Evolutionary conservation across 2,329 filamentous ascomycete species (phyloP).

Genomic region (Amylocarpus encephaloides): DNA sequence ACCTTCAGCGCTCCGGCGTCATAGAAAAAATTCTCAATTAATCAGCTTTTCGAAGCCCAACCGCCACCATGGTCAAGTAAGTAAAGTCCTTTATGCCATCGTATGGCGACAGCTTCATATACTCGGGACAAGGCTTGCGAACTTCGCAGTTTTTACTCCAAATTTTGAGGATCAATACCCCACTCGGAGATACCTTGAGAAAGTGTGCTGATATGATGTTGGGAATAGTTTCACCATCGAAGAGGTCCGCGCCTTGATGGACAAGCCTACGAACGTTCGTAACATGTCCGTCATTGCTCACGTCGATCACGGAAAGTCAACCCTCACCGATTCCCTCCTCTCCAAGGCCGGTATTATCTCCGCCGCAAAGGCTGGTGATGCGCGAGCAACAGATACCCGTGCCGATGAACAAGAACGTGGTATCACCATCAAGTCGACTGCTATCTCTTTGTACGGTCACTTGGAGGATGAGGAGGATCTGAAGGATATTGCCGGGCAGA

Average conservation of each 20-base stretch:
- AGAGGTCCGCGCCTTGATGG: constrained; percentile 75
- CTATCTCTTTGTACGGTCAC: constrained; percentile 93
- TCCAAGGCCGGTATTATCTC: constrained; percentile 99
- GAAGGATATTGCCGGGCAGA: constrained; percentile 87
- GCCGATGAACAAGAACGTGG: constrained; percentile 98
- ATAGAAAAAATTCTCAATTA: constrained; percentile 25
- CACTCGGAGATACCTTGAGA: constrained; percentile 15
- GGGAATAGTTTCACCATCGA: constrained; percentile 89
- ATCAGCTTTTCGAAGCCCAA: constrained; percentile 46
- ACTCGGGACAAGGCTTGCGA: no score
- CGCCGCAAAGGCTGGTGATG: constrained; percentile 91
- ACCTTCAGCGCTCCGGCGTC: constrained; percentile 22
- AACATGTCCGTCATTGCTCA: constrained; percentile 99
- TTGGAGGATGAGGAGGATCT: constrained; percentile 77
- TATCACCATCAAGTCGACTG: constrained; percentile 99
- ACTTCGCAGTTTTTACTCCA: background rate
- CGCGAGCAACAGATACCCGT: constrained; percentile 94
- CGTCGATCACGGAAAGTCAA: constrained; percentile 99
- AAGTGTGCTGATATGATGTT: constrained; percentile 42
- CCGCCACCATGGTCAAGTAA: constrained; percentile 99
- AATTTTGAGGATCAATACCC: background rate
- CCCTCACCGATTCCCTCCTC: constrained; percentile 97
- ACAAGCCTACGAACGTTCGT: constrained; percentile 70
- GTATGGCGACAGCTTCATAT: no score
- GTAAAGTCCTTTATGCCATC: constrained; percentile 37